Conservation (phyloP, 1,284 basidiomycete species). For the Trametes polyzona region DNA sequence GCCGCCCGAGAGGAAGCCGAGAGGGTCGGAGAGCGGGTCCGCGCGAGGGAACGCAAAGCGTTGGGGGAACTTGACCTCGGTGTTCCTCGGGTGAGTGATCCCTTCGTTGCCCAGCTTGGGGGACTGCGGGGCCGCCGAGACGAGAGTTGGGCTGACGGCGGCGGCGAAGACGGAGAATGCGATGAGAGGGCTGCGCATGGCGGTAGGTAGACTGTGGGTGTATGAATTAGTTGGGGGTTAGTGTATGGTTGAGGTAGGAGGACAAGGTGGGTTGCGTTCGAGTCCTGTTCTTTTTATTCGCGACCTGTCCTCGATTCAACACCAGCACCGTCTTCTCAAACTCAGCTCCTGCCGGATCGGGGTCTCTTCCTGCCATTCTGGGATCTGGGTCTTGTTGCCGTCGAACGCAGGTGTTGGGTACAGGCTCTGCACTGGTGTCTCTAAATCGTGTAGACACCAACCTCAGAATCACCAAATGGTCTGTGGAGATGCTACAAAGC, state of each 20-base stretch:
- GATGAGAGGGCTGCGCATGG: constrained; percentile 35
- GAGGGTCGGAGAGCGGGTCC: not conserved
- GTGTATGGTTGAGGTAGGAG: constrained; percentile 5
- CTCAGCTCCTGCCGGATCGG: constrained; percentile 20
- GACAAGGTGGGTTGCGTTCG: not conserved
- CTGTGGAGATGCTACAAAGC: no score
- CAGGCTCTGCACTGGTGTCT: no score
- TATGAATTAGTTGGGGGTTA: constrained; percentile 5
- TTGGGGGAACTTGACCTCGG: constrained; percentile 11
- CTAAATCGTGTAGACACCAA: no score
- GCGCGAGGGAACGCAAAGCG: constrained; percentile 1
- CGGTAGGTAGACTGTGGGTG: constrained; percentile 13
- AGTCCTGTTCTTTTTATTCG: constrained; percentile 1
- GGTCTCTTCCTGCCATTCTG: constrained; percentile 12
- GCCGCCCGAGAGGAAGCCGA: not conserved
- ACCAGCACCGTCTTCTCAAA: constrained; percentile 30
- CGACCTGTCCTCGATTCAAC: constrained; percentile 4
- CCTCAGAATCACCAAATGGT: no score
- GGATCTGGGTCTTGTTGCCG: constrained; percentile 10
- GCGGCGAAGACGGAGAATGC: constrained; percentile 34
- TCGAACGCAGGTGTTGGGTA: not conserved
- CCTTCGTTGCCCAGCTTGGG: constrained; percentile 15
- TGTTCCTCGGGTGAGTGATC: constrained; percentile 4
- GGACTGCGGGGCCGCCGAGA: constrained; percentile 29
- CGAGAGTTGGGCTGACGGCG: constrained; percentile 29